Percentiles rank a stretch among this genome's conserved stretches.
These are phyloP conservation scores for Aspergillus aculeatinus DNA, from an alignment of 2,329 filamentous ascomycete genomes.

Conservation along the genomic window DNA sequence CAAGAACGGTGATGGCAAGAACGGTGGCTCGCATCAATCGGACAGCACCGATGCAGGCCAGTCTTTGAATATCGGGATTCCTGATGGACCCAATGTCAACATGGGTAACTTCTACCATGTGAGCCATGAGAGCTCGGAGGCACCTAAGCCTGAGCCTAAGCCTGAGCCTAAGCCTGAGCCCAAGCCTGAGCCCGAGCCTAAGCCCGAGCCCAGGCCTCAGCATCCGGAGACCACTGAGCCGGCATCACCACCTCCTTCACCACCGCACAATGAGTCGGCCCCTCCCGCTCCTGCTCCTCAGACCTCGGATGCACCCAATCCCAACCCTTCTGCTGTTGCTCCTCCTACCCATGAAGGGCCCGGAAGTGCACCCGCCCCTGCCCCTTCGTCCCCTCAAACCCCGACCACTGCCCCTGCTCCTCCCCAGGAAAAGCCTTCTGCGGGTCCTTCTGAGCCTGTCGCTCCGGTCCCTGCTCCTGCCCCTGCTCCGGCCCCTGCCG, in stretches of 20 bases:
- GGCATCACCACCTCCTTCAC: not conserved
- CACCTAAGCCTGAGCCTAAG: not conserved
- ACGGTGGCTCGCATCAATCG: not conserved
- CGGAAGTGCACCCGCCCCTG: not conserved
- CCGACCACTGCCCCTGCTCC: constrained; percentile 1
- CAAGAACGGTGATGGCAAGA: not conserved
- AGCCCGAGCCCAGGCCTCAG: not conserved
- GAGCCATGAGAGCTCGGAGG: constrained; percentile 18
- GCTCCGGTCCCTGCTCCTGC: not conserved
- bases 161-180: not conserved
- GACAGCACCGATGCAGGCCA: constrained; percentile 1
- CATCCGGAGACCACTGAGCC: not conserved
- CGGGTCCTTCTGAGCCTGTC: not conserved
- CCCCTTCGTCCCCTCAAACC: not conserved
- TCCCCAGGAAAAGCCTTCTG: constrained; percentile 1
- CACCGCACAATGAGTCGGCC: not conserved
- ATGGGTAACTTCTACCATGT: constrained; percentile 20
- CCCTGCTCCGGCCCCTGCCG: constrained; percentile 11
- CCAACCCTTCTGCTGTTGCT: not conserved
- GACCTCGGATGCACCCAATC: not conserved
- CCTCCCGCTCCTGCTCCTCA: not conserved
- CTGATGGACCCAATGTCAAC: constrained; percentile 27
- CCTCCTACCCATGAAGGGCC: not conserved
- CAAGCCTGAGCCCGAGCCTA: not conserved
- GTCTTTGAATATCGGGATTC: constrained; percentile 18